These are phyloP conservation scores for Aspergillus latus DNA, from an alignment of 2,329 filamentous ascomycete species.

Conservation along the genomic window DNA sequence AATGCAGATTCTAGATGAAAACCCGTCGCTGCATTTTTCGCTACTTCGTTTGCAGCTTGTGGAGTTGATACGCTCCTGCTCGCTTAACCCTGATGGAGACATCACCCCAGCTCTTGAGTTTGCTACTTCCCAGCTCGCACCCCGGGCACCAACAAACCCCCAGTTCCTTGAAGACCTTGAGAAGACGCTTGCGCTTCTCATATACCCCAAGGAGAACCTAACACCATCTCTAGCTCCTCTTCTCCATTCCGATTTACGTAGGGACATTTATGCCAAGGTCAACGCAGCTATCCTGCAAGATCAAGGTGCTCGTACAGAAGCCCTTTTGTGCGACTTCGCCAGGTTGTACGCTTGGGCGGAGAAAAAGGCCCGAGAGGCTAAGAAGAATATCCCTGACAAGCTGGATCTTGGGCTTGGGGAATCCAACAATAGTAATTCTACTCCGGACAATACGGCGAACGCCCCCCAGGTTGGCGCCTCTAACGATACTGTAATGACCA, in stretches of 20 bases:
- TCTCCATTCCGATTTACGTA: slow-evolving; percentile 74
- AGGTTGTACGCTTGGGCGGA: slow-evolving; percentile 86
- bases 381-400: slow-evolving; percentile 48
- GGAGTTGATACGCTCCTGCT: slow-evolving; percentile 82
- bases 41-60: slow-evolving; percentile 87
- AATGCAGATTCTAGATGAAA: slow-evolving; percentile 76
- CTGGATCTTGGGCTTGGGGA: slow-evolving; percentile 46
- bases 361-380: slow-evolving; percentile 48
- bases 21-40: slow-evolving; percentile 83
- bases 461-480: slow-evolving; percentile 32
- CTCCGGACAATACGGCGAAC: slow-evolving; percentile 18
- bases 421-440: slow-evolving; percentile 27
- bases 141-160: slow-evolving; percentile 76
- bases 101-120: slow-evolving; percentile 81
- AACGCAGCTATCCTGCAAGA: slow-evolving; percentile 82
- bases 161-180: slow-evolving; percentile 86
- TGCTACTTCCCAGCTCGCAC: slow-evolving; percentile 81
- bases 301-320: slow-evolving; percentile 72
- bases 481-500: slow-evolving; percentile 44
- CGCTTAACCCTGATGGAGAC: slow-evolving; percentile 64
- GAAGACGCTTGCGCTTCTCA: slow-evolving; percentile 85
- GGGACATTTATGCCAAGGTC: slow-evolving; percentile 80
- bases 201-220: slow-evolving; percentile 80
- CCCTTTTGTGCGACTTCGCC: slow-evolving; percentile 77
- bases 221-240: slow-evolving; percentile 73